phyloP scores from a whole-genome alignment of 2,329 filamentous ascomycete genomes.

The Aspergillus udagawae region DNA sequence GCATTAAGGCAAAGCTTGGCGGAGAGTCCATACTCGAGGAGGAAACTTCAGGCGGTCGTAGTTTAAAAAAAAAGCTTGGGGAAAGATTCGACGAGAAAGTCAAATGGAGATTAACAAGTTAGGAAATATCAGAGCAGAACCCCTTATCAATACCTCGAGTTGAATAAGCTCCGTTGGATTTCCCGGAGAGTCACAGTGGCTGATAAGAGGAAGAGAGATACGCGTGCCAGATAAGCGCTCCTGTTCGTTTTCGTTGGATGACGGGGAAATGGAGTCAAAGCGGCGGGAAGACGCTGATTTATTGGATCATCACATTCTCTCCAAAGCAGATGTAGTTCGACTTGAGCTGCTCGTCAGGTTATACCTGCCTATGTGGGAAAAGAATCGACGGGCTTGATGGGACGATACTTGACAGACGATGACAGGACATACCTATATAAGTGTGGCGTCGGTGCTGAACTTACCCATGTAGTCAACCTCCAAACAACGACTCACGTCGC shows the following conservation, averaged over 20 bases:
- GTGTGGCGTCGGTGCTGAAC: neutral
- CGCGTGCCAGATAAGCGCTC: constrained; percentile 2
- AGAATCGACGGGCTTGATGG: neutral
- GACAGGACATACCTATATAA: neutral
- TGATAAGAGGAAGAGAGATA: constrained; percentile 9
- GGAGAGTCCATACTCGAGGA: constrained; percentile 17
- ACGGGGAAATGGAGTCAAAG: neutral
- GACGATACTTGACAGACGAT: neutral
- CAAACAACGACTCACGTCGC: neutral
- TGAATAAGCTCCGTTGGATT: constrained; percentile 7
- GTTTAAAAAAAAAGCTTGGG: neutral
- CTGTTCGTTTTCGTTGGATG: neutral
- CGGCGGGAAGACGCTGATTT: neutral
- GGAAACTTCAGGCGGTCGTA: constrained; percentile 24
- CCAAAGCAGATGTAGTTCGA: neutral
- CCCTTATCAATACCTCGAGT: neutral
- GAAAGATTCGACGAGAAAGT: constrained; percentile 9
- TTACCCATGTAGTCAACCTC: neutral
- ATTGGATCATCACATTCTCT: neutral
- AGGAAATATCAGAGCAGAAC: neutral
- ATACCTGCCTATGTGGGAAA: constrained; percentile 21
- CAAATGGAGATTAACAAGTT: neutral
- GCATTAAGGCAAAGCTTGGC: constrained; percentile 14
- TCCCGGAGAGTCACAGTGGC: neutral
- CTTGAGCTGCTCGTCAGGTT: constrained; percentile 11